Conservation (phyloP, 306 rosid genomes). For the Alnus glutinosa region DNA sequence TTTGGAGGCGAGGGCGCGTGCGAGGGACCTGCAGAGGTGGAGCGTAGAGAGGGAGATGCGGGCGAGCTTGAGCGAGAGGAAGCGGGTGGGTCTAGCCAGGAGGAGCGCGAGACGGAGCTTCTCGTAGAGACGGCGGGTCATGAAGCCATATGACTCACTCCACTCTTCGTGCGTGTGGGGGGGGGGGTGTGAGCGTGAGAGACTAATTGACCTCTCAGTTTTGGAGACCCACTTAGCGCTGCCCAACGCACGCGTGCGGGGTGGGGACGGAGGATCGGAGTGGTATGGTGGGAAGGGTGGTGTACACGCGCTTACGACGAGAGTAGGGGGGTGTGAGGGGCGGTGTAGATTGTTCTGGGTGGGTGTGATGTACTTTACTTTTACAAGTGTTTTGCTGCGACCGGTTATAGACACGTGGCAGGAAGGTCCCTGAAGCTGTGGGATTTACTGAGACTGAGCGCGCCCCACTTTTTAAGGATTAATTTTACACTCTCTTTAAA, state of each 20-base stretch:
- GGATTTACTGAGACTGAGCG: not conserved
- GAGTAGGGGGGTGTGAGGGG: not conserved
- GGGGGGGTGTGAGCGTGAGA: not conserved
- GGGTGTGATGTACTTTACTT: not conserved
- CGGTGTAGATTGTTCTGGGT: conserved; percentile 17
- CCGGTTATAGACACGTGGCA: not conserved
- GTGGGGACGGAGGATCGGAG: not conserved
- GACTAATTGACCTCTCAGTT: no score
- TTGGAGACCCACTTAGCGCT: not conserved
- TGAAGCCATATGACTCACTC: conserved; percentile 8
- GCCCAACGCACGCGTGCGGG: not conserved
- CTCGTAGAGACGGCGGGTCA: conserved; percentile 69
- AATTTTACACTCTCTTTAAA: no score
- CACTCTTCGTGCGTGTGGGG: not conserved
- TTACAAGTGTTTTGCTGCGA: not conserved
- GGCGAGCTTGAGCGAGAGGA: conserved; percentile 47
- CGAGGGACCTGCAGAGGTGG: conserved; percentile 61
- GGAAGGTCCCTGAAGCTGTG: not conserved
- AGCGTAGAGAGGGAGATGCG: conserved; percentile 55
- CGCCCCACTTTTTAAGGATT: no score
- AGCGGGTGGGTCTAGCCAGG: conserved; percentile 48
- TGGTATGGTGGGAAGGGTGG: not conserved
- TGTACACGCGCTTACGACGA: not conserved
- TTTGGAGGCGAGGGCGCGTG: conserved; percentile 53
- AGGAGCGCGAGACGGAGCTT: conserved; percentile 48